Conservation (phyloP, 106 monocot genomes). For the Apostasia shenzhenica region DNA sequence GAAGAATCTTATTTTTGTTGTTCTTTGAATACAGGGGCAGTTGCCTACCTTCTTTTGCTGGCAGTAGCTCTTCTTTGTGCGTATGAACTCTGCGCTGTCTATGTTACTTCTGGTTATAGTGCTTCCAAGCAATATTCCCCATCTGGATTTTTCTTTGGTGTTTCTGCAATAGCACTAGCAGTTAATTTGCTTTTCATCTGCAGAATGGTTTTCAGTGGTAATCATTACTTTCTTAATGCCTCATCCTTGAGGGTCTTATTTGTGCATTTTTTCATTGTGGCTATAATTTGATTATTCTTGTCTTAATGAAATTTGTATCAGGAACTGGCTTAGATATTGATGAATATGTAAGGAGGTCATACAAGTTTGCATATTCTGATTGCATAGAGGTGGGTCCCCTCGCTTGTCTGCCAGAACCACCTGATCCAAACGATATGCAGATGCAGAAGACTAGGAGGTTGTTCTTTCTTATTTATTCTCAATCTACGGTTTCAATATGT, state of each 20-base stretch:
- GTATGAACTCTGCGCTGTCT: slow-evolving; percentile 94
- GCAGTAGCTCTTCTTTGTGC: slow-evolving; percentile 84
- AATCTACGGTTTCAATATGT: background rate
- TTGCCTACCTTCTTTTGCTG: slow-evolving; percentile 83
- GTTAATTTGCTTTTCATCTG: slow-evolving; percentile 97
- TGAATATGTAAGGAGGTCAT: slow-evolving; percentile 89
- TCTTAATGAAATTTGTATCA: slow-evolving; percentile 15
- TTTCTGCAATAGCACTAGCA: slow-evolving; percentile 81
- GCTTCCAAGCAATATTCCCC: slow-evolving; percentile 84
- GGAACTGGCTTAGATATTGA: slow-evolving; percentile 94
- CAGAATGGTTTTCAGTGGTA: slow-evolving; percentile 95
- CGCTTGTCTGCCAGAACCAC: slow-evolving; percentile 74
- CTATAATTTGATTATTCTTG: background rate
- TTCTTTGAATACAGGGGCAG: slow-evolving; percentile 50
- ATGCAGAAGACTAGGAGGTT: slow-evolving; percentile 67
- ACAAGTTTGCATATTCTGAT: slow-evolving; percentile 96
- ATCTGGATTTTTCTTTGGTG: slow-evolving; percentile 97
- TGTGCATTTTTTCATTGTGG: background rate
- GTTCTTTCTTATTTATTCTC: slow-evolving; percentile 7
- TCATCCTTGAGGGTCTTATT: background rate
- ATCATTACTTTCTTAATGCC: background rate
- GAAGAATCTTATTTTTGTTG: background rate
- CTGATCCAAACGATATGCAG: slow-evolving; percentile 82
- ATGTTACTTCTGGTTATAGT: slow-evolving; percentile 76
- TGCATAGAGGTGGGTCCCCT: slow-evolving; percentile 94